These are phyloP conservation scores for Xylaria intraflava DNA, from an alignment of 495 filamentous ascomycete genomes.

Conservation along the genomic window DNA sequence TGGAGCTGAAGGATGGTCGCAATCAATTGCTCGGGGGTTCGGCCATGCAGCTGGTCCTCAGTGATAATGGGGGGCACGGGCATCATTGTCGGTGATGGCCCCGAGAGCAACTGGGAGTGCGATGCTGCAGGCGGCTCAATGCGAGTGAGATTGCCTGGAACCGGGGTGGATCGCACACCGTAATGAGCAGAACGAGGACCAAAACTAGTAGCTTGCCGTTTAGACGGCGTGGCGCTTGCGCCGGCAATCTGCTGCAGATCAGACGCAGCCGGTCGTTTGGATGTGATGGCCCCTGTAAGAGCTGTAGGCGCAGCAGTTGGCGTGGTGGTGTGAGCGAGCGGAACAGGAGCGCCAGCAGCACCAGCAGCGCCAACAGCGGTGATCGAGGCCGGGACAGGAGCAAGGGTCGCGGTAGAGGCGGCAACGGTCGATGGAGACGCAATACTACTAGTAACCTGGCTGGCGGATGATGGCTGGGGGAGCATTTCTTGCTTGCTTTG, in stretches of 20 bases:
- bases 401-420: constrained; percentile 9
- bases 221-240: constrained; percentile 29
- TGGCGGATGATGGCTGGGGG: constrained; percentile 6
- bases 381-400: constrained; percentile 9
- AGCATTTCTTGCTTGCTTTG: constrained; percentile 8
- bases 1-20: constrained; percentile 29
- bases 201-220: constrained; percentile 28
- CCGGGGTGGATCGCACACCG: constrained; percentile 19
- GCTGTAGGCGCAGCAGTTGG: constrained; percentile 27
- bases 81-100: constrained; percentile 24
- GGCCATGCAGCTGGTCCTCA: constrained; percentile 26
- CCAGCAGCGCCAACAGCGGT: neutral
- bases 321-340: constrained; percentile 24
- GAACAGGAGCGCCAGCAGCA: neutral
- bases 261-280: constrained; percentile 31
- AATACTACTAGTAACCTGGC: constrained; percentile 7
- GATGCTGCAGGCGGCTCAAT: neutral
- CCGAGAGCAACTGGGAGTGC: constrained; percentile 12
- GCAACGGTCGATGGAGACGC: constrained; percentile 7
- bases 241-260: constrained; percentile 32
- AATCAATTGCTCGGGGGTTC: constrained; percentile 28
- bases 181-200: constrained; percentile 18
- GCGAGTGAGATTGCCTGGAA: constrained; percentile 11
- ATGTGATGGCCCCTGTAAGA: constrained; percentile 19
- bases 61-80: constrained; percentile 18